phyloP scores from a whole-genome alignment of 345 rosid genomes.

The Sapria himalayana region DNA sequence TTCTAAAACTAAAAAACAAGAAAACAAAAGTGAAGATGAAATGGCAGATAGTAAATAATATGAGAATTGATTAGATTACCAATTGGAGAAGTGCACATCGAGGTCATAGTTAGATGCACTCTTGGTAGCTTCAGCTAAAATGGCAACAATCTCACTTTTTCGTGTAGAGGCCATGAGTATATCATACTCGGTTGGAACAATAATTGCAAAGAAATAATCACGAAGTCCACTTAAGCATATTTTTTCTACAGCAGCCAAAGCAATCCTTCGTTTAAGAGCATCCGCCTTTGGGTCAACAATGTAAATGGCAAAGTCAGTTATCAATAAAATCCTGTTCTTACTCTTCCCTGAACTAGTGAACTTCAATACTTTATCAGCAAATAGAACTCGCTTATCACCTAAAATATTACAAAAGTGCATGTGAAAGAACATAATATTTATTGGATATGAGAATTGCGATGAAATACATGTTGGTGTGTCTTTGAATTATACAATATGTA shows the following conservation, averaged over 20 bases:
- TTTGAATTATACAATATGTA: too few relatives aligned
- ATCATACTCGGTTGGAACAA: conserved; percentile 87
- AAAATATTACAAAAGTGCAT: conserved; percentile 5
- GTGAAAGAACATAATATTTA: too few relatives aligned
- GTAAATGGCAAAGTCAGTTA: conserved; percentile 62
- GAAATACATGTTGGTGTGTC: too few relatives aligned
- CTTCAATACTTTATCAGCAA: conserved; percentile 84
- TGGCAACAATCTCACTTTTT: conserved; percentile 70
- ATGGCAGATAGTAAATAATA: too few relatives aligned
- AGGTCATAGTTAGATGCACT: conserved; percentile 59
- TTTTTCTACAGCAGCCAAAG: conserved; percentile 65
- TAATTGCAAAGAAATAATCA: conserved; percentile 73
- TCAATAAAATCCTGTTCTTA: conserved; percentile 51
- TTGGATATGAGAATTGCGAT: too few relatives aligned
- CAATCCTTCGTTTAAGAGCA: conserved; percentile 59
- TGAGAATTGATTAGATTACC: too few relatives aligned
- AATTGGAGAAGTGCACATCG: conserved; percentile 58
- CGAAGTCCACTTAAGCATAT: conserved; percentile 59
- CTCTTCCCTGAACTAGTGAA: conserved; percentile 76
- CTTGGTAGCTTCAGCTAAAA: conserved; percentile 65
- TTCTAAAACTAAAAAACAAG: too few relatives aligned
- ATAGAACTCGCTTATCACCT: conserved; percentile 60
- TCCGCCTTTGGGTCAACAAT: conserved; percentile 60
- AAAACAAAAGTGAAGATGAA: too few relatives aligned
- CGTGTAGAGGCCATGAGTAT: conserved; percentile 80